Base-by-base conservation (phyloP, 2,329 filamentous ascomycete species). In the Fusarium sp. region DNA sequence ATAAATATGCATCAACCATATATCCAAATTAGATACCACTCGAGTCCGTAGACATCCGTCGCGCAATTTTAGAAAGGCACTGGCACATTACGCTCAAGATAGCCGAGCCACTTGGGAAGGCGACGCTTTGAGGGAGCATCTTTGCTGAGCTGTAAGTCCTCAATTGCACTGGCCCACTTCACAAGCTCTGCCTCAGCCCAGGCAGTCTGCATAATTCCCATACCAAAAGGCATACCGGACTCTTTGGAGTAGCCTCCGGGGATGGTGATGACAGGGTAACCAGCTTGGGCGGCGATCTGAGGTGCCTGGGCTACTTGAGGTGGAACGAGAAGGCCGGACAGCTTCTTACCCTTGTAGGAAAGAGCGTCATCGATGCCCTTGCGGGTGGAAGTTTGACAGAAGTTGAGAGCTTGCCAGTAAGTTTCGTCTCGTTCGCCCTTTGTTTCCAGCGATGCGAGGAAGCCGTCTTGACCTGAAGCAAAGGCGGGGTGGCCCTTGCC, bases 231-330 rank as follows among this genome's bases (percentile, higher is more conserved):
- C 86, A 90, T 89, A 9, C 87, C 86, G 4, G 79, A 81, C 6
- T 84, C 85, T 14, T 76, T 79, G 68, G 86, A 82, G 8, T 88
- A 80, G 2, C 89, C 89, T 1, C 85, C 89, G 0, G 91, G 91
- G 2, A 94, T 76, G 0, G 91, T 92, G 52, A 93, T 83, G 75
- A 92, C 84, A 0, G 91, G 91, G 74, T 93, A 94, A 0, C 91
- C 91, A 7, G 91, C 92, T 79, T 93, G 90, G 0, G 92, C 91
- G 1, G 90, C 89, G 62, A 92, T 86, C 78, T 92, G 88, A 66
- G 88, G 88, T 6, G 87, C 86, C 76, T 92, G 89, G 0, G 85
- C 91, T 5, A 91, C 89, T 73, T 91, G 88, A 0, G 90, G 84
- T 7, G 91, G 91, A 0, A 92, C 89, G 2, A 94, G 82, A 4